Percentiles rank a stretch among this genome's conserved stretches.
phyloP scores from a whole-genome alignment of 129 eudicot species.

The Escallonia rubra region DNA sequence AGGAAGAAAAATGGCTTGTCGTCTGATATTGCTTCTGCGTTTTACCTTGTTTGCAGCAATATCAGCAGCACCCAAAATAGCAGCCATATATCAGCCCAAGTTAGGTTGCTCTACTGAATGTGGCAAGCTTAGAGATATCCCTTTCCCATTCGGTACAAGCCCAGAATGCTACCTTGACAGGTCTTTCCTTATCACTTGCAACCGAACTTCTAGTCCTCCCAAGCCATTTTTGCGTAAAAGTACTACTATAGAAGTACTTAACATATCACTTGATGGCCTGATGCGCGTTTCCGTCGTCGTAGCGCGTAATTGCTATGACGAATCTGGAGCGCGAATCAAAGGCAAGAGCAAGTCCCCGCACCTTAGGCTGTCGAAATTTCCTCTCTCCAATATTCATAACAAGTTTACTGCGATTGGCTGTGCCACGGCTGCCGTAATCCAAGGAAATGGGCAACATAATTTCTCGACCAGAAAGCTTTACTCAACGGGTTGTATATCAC shows the following conservation, averaged over 20 bases:
- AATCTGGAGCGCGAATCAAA: neutral
- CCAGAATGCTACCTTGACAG: neutral
- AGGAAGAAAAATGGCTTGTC: neutral
- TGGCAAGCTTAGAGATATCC: neutral
- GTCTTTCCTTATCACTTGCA: neutral
- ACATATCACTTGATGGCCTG: slow-evolving; percentile 11
- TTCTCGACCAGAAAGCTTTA: neutral
- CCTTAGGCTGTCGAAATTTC: slow-evolving; percentile 4
- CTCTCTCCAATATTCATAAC: slow-evolving; percentile 20
- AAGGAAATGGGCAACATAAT: neutral
- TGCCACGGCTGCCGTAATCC: slow-evolving; percentile 18
- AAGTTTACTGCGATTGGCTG: slow-evolving; percentile 35
- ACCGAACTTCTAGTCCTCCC: neutral
- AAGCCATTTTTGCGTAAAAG: neutral
- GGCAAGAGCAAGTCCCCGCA: neutral
- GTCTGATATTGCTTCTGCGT: neutral
- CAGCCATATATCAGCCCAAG: neutral
- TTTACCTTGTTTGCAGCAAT: neutral
- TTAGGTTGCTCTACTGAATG: neutral
- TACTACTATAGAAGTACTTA: neutral
- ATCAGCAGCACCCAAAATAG: neutral
- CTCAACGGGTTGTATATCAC: slow-evolving; percentile 41
- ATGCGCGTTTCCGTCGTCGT: slow-evolving; percentile 3
- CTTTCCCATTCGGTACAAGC: neutral
- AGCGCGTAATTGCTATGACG: slow-evolving; percentile 15